Conservation (phyloP, 306 rosid species). For the Oemleria cerasiformis region DNA sequence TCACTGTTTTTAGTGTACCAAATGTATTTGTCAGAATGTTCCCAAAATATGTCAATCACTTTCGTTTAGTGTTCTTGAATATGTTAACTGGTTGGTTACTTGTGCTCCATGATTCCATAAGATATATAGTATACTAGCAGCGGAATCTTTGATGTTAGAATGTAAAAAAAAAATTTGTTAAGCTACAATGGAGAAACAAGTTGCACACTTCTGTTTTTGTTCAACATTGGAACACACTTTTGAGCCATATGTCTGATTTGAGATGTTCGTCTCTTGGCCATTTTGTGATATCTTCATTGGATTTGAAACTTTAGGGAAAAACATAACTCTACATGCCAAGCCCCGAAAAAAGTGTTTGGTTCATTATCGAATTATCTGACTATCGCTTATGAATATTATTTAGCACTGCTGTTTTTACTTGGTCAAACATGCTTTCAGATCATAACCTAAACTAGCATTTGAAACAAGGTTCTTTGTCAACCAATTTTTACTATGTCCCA, state of each 20-base stretch:
- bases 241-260: background rate
- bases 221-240: background rate
- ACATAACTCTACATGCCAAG: background rate
- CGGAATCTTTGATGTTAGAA: background rate
- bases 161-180: background rate
- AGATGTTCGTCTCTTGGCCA: background rate
- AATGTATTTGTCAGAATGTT: background rate
- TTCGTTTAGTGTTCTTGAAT: background rate
- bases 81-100: conserved; percentile 1
- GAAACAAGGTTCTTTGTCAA: no score
- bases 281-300: background rate
- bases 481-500: no score
- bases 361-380: background rate
- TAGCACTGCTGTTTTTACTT: background rate
- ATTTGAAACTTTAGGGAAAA: background rate
- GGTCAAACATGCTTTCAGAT: background rate
- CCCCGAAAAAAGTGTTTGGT: background rate
- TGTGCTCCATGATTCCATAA: background rate
- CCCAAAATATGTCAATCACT: background rate
- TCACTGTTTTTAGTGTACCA: background rate
- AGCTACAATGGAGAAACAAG: background rate
- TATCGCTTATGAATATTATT: background rate
- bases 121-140: background rate
- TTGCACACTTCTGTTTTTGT: background rate
- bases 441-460: background rate